phyloP scores from a whole-genome alignment of 2,329 filamentous ascomycete species.

The Diaporthe amygdali region DNA sequence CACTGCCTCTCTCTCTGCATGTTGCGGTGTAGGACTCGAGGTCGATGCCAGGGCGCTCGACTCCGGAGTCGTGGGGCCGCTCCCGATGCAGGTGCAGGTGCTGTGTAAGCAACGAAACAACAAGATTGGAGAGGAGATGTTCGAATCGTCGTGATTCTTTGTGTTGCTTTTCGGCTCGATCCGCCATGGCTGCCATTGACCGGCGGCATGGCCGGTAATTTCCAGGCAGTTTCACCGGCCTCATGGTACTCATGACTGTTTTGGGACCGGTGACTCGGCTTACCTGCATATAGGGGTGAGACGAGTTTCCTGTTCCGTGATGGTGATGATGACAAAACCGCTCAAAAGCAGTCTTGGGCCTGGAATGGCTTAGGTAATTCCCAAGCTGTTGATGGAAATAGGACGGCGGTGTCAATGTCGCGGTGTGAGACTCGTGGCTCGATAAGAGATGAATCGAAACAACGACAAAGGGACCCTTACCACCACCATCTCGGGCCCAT shows the following conservation, averaged over 20 bases:
- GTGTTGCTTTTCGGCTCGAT: background rate
- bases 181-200: slow-evolving; percentile 4
- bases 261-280: slow-evolving; percentile 15
- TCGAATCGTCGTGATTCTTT: background rate
- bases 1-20: background rate
- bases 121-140: background rate
- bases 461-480: background rate
- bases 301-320: slow-evolving; percentile 13
- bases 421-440: slow-evolving; percentile 16
- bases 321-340: slow-evolving; percentile 15
- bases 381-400: background rate
- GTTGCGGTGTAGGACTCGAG: slow-evolving; percentile 2
- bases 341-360: background rate
- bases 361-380: slow-evolving; percentile 22
- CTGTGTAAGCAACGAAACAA: slow-evolving; percentile 1
- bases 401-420: slow-evolving; percentile 10
- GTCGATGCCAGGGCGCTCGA: background rate
- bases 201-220: slow-evolving; percentile 11
- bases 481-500: background rate
- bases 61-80: background rate
- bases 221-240: background rate
- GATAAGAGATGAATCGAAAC: background rate
- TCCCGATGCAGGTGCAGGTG: background rate
- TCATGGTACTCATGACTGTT: slow-evolving; percentile 8
- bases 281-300: slow-evolving; percentile 18